phyloP scores from a whole-genome alignment of 1,139 yeast species.

The Geotrichum klebahnii region DNA sequence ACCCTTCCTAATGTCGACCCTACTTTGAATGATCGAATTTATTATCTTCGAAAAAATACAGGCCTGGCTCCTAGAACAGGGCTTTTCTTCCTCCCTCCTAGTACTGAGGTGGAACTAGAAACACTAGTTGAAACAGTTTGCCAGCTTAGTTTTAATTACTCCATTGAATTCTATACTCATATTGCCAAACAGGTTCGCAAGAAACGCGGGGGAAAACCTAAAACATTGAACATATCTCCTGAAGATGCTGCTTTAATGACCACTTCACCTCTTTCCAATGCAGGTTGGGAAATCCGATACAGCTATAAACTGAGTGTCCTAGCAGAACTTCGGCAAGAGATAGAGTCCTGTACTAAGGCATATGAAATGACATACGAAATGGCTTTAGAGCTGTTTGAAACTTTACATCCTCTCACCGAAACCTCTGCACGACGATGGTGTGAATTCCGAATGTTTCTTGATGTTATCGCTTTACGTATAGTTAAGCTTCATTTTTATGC shows the following conservation, averaged over 20 bases:
- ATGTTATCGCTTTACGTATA: slow-evolving; percentile 59
- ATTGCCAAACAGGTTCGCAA: slow-evolving; percentile 42
- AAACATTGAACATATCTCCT: slow-evolving; percentile 23
- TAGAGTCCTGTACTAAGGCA: slow-evolving; percentile 47
- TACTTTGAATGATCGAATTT: slow-evolving; percentile 41
- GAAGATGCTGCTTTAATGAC: slow-evolving; percentile 21
- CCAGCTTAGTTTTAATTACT: slow-evolving; percentile 41
- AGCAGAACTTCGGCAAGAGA: slow-evolving; percentile 47
- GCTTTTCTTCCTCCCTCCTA: slow-evolving; percentile 43
- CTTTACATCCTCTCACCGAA: slow-evolving; percentile 26
- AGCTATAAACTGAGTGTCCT: slow-evolving; percentile 48
- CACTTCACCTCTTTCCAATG: slow-evolving; percentile 33
- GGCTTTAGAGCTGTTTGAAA: slow-evolving; percentile 42
- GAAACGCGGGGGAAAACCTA: slow-evolving; percentile 30
- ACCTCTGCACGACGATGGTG: slow-evolving; percentile 39
- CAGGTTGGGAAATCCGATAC: slow-evolving; percentile 49
- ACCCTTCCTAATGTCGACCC: slow-evolving; percentile 34
- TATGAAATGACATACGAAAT: slow-evolving; percentile 51
- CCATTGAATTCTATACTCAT: slow-evolving; percentile 44
- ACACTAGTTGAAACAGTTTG: slow-evolving; percentile 42
- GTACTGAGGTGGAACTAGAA: slow-evolving; percentile 41
- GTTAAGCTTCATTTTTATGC: slow-evolving; percentile 59
- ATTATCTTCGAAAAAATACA: slow-evolving; percentile 41
- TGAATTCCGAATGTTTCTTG: slow-evolving; percentile 51
- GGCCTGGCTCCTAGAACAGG: slow-evolving; percentile 46